Conservation (phyloP, 164 flowering plant genomes). For the Euptelea pleiosperma region DNA sequence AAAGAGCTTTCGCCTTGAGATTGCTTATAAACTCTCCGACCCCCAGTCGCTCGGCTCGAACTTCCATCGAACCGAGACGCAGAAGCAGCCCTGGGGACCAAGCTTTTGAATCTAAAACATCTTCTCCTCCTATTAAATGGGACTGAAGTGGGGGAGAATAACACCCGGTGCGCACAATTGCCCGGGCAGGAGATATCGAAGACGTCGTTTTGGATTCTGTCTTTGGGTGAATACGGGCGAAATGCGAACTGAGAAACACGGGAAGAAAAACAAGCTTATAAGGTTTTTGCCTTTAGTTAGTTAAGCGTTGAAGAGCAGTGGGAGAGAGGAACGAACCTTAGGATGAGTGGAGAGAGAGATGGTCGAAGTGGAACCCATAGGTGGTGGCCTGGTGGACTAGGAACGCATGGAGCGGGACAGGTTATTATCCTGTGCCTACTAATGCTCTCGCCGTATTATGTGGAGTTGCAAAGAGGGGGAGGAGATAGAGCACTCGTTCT, state of each 20-base stretch:
- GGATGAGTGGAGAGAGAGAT: slow-evolving; percentile 14
- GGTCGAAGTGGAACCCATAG: slow-evolving; percentile 18
- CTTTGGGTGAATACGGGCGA: background rate
- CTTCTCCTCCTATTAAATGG: slow-evolving; percentile 12
- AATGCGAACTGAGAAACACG: slow-evolving; percentile 8
- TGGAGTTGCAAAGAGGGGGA: too few species aligned
- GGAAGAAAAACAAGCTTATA: background rate
- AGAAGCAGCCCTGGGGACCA: slow-evolving; percentile 35
- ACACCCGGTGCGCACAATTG: background rate
- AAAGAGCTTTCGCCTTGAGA: slow-evolving; percentile 40
- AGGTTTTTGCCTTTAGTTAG: background rate
- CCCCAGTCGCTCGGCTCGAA: slow-evolving; percentile 25
- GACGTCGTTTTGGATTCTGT: background rate
- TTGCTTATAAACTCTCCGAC: slow-evolving; percentile 55
- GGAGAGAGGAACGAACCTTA: slow-evolving; percentile 6
- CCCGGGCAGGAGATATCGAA: background rate
- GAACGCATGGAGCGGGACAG: too few species aligned
- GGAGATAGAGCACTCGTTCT: too few species aligned
- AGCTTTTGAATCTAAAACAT: slow-evolving; percentile 18
- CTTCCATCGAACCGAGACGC: slow-evolving; percentile 25
- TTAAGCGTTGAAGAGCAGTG: background rate
- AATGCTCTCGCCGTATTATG: too few species aligned
- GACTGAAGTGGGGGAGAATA: background rate
- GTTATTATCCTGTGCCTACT: too few species aligned
- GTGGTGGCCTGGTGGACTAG: too few species aligned